Evolutionary conservation across 202 grass and related monocot species (phyloP), one percentile per base, ranked within the genome.

Genomic region (Panicum virgatum): DNA sequence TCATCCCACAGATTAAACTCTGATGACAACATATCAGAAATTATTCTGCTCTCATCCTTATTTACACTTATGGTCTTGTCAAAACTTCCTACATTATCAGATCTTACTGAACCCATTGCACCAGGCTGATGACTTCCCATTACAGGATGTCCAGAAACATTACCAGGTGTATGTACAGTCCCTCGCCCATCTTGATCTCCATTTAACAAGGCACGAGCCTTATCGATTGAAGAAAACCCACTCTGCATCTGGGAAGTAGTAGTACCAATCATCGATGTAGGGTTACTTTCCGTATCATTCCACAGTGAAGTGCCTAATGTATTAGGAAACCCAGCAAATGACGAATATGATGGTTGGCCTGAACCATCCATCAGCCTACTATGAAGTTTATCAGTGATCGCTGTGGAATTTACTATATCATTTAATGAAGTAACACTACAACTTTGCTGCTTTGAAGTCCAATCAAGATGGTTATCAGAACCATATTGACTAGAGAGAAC

Each of bases 1-100:
- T 95, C 90, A 52, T 93, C 92, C 92, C 92, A 98, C 37, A 87
- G 92, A 88, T 98, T 87, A 83, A 98, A 95, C 52, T 98, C 92
- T 67, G 94, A 88, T 52, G 88, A 86, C 66, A 95, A 88, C 37
- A 93, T 91, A 85, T 95, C 83, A 66, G 90, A 91, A 83, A 98
- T 93, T 85, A 98, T 98, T 62, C 69, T 91, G 79, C 80, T 90
- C 80, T 95, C 96, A 75, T 90, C 90, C 68, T 79, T 91, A 93
- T 93, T 86, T 92, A 94, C 85, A 75, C 80, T 77, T 80, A 29
- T 53, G 69, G 73, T 51, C 20, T 78, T 97, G 76, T 88, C 84
- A 91, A 67, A 83, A 90, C 78, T 88, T 40, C 53, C 71, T 72
- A 68, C 12, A 43, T 66, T 88, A 82, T 73, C 75, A 80, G 12